Evolutionary conservation across 2,329 filamentous ascomycete genomes (phyloP), one percentile per base, ranked within the genome.

Genomic region (Colletotrichum aenigma): DNA sequence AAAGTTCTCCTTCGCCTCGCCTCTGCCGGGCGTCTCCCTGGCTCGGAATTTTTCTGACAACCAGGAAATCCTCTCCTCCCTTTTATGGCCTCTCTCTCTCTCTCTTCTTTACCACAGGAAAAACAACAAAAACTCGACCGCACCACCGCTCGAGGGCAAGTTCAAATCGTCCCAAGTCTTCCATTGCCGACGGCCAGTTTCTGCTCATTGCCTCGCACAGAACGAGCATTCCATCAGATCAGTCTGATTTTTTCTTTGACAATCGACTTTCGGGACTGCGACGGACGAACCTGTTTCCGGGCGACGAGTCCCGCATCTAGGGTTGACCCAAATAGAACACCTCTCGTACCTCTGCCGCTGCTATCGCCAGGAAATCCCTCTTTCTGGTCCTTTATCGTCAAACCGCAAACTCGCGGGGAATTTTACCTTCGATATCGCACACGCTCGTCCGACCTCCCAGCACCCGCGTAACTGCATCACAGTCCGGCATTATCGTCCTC

Each of bases 41-140:
- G 60, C 66, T 70, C 66, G 69, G 69, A 65, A 24, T 72, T 75
- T 75, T 58, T 43, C 18, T 72, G 55, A 67, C 48, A 75, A 58
- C 73, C 69, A 64, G 69, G 72, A 75, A 74, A 72, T 72, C 61
- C 62, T 75, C 68, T 71, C 56, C 60, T 72, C 61, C 61, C 9
- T 38, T 67, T 43, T 32, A 36, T 58, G 32, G 36, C 48, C 43
- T 67, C 56, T 52, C 21, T 18, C 24, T 18, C 24, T 26, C 32
- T 60, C 24, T 32, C 43, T n/a, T 26, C 36, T 24, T 60, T 18
- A 32, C 38, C 58, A 26, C 24, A 12, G 36, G 10, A 30, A 28
- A 62, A 66, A 38, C 8, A 6, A 10, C 32, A 38, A 36, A 56
- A 72, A 56, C 28, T 38, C 38, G 28, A 21, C 38, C 43, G 62